Conservation (phyloP, 495 filamentous ascomycete genomes). For the Lichenothelia convexa region DNA sequence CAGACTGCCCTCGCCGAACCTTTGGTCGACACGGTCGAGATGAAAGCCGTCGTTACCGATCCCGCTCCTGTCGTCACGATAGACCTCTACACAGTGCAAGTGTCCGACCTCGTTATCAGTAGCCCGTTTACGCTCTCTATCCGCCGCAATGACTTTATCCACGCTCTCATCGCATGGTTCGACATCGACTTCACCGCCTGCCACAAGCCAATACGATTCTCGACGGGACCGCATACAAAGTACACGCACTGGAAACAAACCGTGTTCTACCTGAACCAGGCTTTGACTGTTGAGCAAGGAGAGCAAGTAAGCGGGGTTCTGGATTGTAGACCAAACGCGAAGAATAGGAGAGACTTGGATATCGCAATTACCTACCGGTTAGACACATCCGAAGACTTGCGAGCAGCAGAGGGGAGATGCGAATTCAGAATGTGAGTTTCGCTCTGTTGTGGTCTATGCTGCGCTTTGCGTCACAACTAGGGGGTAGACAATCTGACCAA, state of each 20-base stretch:
- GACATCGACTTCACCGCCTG: conserved; percentile 95
- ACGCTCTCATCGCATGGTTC: conserved; percentile 95
- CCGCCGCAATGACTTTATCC: conserved; percentile 74
- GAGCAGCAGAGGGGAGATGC: conserved; percentile 49
- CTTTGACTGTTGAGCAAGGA: conserved; percentile 22
- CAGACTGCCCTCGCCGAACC: conserved; percentile 66
- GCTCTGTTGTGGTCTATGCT: too few species aligned
- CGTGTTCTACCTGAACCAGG: conserved; percentile 28
- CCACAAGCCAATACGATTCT: conserved; percentile 34
- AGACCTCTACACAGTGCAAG: conserved; percentile 62
- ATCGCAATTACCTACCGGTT: conserved; percentile 73
- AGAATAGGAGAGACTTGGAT: conserved; percentile 89
- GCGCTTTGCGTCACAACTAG: too few species aligned
- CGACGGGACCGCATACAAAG: conserved; percentile 28
- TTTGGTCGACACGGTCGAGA: conserved; percentile 64
- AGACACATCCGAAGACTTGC: conserved; percentile 49
- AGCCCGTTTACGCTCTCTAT: conserved; percentile 51
- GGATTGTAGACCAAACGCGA: conserved; percentile 71
- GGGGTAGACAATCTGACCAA: too few species aligned
- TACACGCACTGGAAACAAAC: conserved; percentile 34
- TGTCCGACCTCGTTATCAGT: conserved; percentile 58
- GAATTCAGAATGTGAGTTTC: conserved; percentile 94
- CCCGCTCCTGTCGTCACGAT: conserved; percentile 56
- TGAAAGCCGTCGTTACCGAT: conserved; percentile 65
- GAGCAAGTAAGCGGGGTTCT: conserved; percentile 46